phyloP scores from a whole-genome alignment of 2,329 filamentous ascomycete species.

The Esteya vermicola region DNA sequence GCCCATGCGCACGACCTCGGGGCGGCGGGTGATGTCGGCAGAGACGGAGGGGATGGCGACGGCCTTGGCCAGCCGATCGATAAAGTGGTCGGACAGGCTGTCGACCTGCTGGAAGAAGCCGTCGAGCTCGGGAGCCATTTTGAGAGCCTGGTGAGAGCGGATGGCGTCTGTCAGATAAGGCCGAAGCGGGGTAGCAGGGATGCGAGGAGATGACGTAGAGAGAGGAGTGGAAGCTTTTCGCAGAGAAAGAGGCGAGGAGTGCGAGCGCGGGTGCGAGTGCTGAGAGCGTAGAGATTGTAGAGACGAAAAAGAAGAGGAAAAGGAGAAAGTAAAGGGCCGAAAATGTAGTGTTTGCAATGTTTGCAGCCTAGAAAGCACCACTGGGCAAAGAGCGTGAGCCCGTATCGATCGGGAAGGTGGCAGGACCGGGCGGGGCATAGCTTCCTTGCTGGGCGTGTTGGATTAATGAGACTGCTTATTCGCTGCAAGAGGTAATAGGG shows the following conservation, averaged over 20 bases:
- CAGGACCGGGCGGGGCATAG: conserved; percentile 10
- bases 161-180: conserved; percentile 39
- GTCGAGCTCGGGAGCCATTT: conserved; percentile 85
- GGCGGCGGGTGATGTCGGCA: conserved; percentile 73
- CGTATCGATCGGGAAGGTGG: conserved; percentile 10
- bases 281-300: background rate
- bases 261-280: too few relatives aligned
- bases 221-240: background rate
- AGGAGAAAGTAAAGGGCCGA: background rate
- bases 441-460: background rate
- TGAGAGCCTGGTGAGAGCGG: conserved; percentile 46
- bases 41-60: conserved; percentile 96
- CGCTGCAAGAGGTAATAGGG: background rate
- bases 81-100: conserved; percentile 62
- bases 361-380: too few relatives aligned
- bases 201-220: background rate
- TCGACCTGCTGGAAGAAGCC: conserved; percentile 90
- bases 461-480: background rate
- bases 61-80: conserved; percentile 77
- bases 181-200: conserved; percentile 11
- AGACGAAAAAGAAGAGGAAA: background rate
- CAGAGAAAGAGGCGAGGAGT: background rate
- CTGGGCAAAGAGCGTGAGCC: background rate
- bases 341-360: background rate
- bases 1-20: conserved; percentile 93